phyloP scores from a whole-genome alignment of 164 flowering plant species.

The Akebia trifoliata region DNA sequence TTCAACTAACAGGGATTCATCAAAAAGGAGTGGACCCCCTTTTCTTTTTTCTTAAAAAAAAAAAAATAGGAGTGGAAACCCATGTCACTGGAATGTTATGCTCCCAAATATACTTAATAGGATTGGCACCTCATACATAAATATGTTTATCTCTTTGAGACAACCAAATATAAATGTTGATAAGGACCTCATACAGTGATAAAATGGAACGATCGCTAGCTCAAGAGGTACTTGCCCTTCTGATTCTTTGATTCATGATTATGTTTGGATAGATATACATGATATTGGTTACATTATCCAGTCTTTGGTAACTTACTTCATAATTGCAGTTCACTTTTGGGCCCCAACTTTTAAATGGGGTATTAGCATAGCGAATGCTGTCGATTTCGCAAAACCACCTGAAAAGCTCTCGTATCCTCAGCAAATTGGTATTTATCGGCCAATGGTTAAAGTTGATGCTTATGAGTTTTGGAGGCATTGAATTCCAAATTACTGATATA shows the following conservation, averaged over 20 bases:
- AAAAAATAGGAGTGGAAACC: too few relatives aligned
- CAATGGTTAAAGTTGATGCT: background rate
- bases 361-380: slow-evolving; percentile 73
- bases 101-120: too few relatives aligned
- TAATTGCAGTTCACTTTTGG: slow-evolving; percentile 83
- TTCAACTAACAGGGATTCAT: too few relatives aligned
- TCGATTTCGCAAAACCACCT: slow-evolving; percentile 62
- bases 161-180: too few relatives aligned
- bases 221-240: background rate
- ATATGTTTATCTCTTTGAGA: too few relatives aligned
- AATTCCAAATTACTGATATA: slow-evolving; percentile 3
- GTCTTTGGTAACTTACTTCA: too few relatives aligned
- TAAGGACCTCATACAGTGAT: too few relatives aligned
- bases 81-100: too few relatives aligned
- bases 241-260: background rate
- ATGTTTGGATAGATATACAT: background rate
- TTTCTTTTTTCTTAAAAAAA: too few relatives aligned
- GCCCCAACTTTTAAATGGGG: slow-evolving; percentile 93
- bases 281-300: background rate
- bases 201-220: too few relatives aligned
- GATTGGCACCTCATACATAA: too few relatives aligned
- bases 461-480: background rate
- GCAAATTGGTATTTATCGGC: slow-evolving; percentile 43
- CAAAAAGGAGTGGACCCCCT: too few relatives aligned
- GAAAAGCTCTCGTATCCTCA: slow-evolving; percentile 62